Evolutionary conservation across 202 grass and related monocot genomes (phyloP).

Genomic region (Hordeum pubiflorum): DNA sequence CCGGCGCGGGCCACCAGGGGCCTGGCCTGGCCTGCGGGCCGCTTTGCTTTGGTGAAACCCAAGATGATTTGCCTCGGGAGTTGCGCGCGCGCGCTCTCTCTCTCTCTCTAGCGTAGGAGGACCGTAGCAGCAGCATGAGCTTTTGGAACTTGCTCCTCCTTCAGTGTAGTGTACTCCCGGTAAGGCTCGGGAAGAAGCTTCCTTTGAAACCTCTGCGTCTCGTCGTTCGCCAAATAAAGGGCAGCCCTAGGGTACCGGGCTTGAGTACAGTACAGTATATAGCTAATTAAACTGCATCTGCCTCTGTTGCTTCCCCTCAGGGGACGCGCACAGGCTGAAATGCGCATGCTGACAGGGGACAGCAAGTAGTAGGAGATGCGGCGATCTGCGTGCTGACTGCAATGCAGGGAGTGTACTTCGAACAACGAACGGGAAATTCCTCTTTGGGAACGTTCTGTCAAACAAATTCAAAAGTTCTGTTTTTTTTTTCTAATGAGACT

Average conservation of each 20-base stretch:
- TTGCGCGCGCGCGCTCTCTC: too few relatives aligned
- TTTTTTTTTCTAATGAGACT: background rate
- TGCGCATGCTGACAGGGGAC: background rate
- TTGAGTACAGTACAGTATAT: background rate
- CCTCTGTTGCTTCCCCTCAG: background rate
- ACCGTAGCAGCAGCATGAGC: background rate
- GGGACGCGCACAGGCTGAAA: background rate
- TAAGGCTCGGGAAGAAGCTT: constrained; percentile 56
- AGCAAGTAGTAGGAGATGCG: background rate
- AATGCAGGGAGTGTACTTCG: background rate
- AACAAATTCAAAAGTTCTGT: background rate
- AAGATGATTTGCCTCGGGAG: constrained; percentile 61
- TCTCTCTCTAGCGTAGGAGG: too few relatives aligned
- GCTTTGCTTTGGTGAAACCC: constrained; percentile 43
- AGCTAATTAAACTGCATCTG: background rate
- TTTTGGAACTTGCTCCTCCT: constrained; percentile 37
- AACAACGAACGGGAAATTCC: background rate
- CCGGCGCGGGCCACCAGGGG: background rate
- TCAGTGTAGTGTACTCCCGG: background rate
- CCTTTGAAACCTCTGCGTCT: constrained; percentile 45
- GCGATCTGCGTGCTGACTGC: background rate
- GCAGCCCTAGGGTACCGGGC: background rate
- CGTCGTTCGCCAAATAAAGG: background rate
- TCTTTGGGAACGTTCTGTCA: background rate
- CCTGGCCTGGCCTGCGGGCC: background rate